These are phyloP conservation scores for Stephania japonica DNA, from an alignment of 164 flowering plant species.

Conservation along the genomic window DNA sequence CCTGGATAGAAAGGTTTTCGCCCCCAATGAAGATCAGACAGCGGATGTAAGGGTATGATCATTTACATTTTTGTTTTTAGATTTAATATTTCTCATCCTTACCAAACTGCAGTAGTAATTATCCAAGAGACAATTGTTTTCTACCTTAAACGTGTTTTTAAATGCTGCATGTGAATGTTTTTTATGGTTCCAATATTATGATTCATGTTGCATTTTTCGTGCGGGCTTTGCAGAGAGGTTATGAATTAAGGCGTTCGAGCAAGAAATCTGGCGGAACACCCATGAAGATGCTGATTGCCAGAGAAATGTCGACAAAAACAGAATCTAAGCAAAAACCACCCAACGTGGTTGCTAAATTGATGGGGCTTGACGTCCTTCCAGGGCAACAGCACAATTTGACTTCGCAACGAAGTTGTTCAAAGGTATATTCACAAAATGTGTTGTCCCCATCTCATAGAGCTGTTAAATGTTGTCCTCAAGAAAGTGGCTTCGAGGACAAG, in stretches of 20 bases:
- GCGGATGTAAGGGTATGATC: constrained; percentile 57
- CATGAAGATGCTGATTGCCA: constrained; percentile 89
- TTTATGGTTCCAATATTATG: constrained; percentile 1
- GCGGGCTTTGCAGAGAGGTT: constrained; percentile 40
- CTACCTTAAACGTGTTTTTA: neutral
- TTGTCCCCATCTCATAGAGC: constrained; percentile 29
- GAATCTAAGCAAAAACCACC: constrained; percentile 59
- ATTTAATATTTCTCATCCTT: neutral
- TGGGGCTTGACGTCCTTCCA: constrained; percentile 94
- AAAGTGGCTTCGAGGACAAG: constrained; percentile 29
- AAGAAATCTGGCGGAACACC: constrained; percentile 64
- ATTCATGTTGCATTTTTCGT: constrained; percentile 6
- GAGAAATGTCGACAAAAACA: constrained; percentile 81
- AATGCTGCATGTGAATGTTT: constrained; percentile 1
- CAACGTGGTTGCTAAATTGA: constrained; percentile 84
- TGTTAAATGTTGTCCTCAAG: constrained; percentile 36
- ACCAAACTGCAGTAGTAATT: neutral
- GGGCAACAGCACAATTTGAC: constrained; percentile 32
- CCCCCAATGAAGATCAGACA: constrained; percentile 34
- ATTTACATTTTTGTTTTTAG: constrained; percentile 2
- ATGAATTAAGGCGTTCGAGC: constrained; percentile 47
- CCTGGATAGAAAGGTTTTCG: constrained; percentile 32
- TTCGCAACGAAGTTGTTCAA: constrained; percentile 33
- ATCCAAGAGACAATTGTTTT: neutral
- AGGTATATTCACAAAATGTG: constrained; percentile 26